Evolutionary conservation across 2,329 filamentous ascomycete species (phyloP).

Genomic region (Lecanicillium sp.): DNA sequence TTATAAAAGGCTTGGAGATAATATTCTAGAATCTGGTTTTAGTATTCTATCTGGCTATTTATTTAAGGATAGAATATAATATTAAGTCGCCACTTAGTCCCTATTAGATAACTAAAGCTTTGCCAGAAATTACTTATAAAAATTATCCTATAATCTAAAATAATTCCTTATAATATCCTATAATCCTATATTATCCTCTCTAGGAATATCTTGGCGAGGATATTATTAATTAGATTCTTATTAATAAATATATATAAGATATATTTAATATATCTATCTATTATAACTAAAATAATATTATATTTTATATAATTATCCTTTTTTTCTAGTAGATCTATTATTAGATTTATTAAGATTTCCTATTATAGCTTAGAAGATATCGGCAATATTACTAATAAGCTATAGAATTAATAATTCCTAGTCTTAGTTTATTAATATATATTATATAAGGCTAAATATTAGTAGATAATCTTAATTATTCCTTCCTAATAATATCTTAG

Average conservation of each 20-base stretch:
- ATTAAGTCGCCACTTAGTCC: too few relatives aligned
- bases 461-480: constrained; percentile 1
- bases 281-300: constrained; percentile 1
- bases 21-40: not conserved
- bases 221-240: constrained; percentile 13
- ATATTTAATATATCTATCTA: not conserved
- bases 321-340: not conserved
- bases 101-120: not conserved
- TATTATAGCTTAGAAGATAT: constrained; percentile 9
- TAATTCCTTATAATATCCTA: constrained; percentile 12
- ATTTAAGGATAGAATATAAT: too few relatives aligned
- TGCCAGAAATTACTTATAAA: constrained; percentile 3
- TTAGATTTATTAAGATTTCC: constrained; percentile 1
- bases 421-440: constrained; percentile 7
- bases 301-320: constrained; percentile 1
- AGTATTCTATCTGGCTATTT: not conserved
- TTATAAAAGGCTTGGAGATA: not conserved
- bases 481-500: not conserved
- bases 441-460: constrained; percentile 5
- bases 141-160: constrained; percentile 12
- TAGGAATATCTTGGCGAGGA: constrained; percentile 11
- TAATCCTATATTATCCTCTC: constrained; percentile 11
- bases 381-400: constrained; percentile 8
- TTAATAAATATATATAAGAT: not conserved
- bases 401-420: constrained; percentile 21